Conservation (phyloP, 2,329 filamentous ascomycete species). For the Calonectria montana region DNA sequence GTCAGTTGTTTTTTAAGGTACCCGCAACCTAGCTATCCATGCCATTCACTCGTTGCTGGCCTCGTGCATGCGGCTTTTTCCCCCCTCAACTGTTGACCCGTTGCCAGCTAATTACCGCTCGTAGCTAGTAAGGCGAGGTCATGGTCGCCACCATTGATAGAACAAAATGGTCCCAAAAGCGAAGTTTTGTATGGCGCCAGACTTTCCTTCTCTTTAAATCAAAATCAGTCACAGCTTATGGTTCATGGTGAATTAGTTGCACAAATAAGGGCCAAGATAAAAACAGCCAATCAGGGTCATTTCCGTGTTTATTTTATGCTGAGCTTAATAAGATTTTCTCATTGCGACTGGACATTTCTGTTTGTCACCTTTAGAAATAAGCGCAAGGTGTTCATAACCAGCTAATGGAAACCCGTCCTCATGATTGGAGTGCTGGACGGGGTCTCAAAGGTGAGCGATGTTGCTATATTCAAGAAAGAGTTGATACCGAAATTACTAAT, state of each 20-base stretch:
- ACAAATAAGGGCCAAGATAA: not conserved
- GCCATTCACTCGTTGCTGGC: constrained; percentile 3
- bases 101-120: not conserved
- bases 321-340: too few species aligned
- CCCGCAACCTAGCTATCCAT: constrained; percentile 11
- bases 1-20: constrained; percentile 6
- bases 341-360: too few species aligned
- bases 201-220: not conserved
- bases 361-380: too few species aligned
- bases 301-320: too few species aligned
- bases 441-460: too few species aligned
- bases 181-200: not conserved
- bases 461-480: too few species aligned
- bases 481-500: too few species aligned
- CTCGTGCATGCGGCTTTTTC: constrained; percentile 26
- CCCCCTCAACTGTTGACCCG: not conserved
- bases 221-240: not conserved
- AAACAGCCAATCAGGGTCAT: too few species aligned
- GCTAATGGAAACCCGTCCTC: too few species aligned
- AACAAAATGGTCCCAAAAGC: not conserved
- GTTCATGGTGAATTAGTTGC: not conserved
- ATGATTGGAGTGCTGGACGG: too few species aligned
- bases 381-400: too few species aligned
- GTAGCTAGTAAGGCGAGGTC: not conserved
- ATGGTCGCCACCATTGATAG: not conserved